Evolutionary conservation across 2,329 filamentous ascomycete genomes (phyloP).

Genomic region (Verticillium klebahnii): DNA sequence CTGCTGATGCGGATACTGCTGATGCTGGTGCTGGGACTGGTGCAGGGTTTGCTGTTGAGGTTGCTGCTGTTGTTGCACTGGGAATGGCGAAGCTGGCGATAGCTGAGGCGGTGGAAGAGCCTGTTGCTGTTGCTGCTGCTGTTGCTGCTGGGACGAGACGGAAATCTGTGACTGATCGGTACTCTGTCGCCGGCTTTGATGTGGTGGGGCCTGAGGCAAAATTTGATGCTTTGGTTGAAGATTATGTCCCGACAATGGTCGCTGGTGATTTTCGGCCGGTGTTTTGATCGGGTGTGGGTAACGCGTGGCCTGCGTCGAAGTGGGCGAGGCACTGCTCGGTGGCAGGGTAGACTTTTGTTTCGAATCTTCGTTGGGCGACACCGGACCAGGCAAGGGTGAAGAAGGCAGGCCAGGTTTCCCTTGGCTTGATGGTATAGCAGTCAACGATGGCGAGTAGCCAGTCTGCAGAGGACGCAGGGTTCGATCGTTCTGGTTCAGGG

Average conservation of each 20-base stretch:
- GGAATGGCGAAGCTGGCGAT: not conserved
- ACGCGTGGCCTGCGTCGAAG: not conserved
- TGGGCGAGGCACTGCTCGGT: slow-evolving; percentile 5
- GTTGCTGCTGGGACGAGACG: slow-evolving; percentile 6
- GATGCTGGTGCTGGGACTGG: slow-evolving; percentile 2
- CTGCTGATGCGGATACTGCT: slow-evolving; percentile 3
- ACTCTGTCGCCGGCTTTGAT: not conserved
- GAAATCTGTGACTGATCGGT: not conserved
- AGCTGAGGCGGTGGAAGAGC: slow-evolving; percentile 4
- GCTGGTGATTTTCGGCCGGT: slow-evolving; percentile 8
- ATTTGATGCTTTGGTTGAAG: slow-evolving; percentile 12
- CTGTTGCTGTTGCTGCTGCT: slow-evolving; percentile 1
- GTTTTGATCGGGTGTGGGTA: not conserved
- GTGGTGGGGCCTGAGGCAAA: slow-evolving; percentile 11
- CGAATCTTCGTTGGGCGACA: slow-evolving; percentile 13
- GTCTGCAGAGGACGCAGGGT: slow-evolving; percentile 18
- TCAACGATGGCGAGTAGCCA: not conserved
- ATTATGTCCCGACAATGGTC: slow-evolving; percentile 14
- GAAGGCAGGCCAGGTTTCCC: not conserved
- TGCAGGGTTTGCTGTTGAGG: slow-evolving; percentile 3
- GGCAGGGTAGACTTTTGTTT: slow-evolving; percentile 17
- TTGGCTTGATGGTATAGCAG: not conserved
- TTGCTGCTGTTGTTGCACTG: not conserved
- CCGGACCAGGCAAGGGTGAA: not conserved
- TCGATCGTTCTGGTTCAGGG: slow-evolving; percentile 20